Percentiles rank a stretch among this genome's conserved stretches.
Conservation (phyloP, 2,329 filamentous ascomycete genomes). For the Epichloe sibirici region DNA sequence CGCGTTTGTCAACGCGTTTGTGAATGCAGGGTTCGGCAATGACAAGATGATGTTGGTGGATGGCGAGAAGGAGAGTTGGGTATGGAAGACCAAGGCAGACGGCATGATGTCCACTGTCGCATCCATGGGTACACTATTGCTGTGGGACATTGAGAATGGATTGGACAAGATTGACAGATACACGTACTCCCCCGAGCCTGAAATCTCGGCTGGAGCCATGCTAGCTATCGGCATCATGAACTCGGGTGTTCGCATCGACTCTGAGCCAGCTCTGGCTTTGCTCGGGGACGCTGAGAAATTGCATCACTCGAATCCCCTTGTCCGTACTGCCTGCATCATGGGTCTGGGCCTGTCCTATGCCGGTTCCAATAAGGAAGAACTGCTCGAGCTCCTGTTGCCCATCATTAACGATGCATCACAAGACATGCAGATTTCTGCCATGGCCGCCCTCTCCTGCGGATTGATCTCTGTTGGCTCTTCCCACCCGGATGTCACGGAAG, state of each 20-base stretch:
- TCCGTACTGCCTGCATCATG: constrained; percentile 84
- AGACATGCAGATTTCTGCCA: constrained; percentile 91
- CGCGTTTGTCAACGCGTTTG: constrained; percentile 92
- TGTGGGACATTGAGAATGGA: constrained; percentile 89
- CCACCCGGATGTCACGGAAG: constrained; percentile 80
- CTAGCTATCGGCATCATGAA: constrained; percentile 94
- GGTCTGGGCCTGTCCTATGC: constrained; percentile 90
- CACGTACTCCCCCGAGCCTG: constrained; percentile 70
- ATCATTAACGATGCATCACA: constrained; percentile 74
- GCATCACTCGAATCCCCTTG: constrained; percentile 61
- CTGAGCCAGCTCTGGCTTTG: constrained; percentile 80
- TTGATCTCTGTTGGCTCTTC: constrained; percentile 88
- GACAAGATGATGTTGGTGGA: constrained; percentile 97
- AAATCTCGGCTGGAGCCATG: constrained; percentile 81
- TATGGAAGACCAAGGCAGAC: constrained; percentile 98
- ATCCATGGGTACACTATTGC: constrained; percentile 77
- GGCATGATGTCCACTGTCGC: constrained; percentile 96
- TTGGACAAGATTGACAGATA: constrained; percentile 92
- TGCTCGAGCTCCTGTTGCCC: constrained; percentile 76
- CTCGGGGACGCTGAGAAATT: constrained; percentile 72
- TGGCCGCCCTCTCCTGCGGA: constrained; percentile 85
- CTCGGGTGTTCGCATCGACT: constrained; percentile 78
- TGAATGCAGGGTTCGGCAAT: constrained; percentile 87
- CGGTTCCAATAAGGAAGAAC: constrained; percentile 79
- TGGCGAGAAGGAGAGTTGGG: constrained; percentile 82